Percentiles rank a stretch among this genome's conserved stretches.
These are phyloP conservation scores for Stentor coeruleus DNA, from an alignment of 73 alveolate genomes.

Conservation along the genomic window DNA sequence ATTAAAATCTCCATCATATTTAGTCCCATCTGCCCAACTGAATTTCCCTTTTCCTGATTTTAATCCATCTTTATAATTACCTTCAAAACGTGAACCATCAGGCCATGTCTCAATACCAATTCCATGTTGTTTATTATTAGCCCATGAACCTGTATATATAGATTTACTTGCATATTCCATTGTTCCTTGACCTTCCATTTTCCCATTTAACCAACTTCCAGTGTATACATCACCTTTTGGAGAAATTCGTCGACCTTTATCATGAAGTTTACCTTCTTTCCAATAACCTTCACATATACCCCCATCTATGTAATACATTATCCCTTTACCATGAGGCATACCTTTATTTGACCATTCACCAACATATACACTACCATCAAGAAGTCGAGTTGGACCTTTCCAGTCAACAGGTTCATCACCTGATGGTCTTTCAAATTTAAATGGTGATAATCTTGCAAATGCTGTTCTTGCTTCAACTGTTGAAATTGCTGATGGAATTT, in stretches of 20 bases:
- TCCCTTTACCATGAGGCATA: slow-evolving; percentile 66
- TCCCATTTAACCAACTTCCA: slow-evolving; percentile 77
- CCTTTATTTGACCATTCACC: neutral
- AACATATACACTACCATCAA: neutral
- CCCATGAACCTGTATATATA: slow-evolving; percentile 71
- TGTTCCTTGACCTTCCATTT: slow-evolving; percentile 67
- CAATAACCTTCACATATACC: slow-evolving; percentile 69
- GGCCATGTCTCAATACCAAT: slow-evolving; percentile 73
- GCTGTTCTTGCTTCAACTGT: neutral
- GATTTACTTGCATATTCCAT: slow-evolving; percentile 59
- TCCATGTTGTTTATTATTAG: slow-evolving; percentile 74
- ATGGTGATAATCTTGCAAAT: neutral
- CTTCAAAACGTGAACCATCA: slow-evolving; percentile 75
- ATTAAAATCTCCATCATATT: slow-evolving; percentile 59
- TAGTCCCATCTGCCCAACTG: slow-evolving; percentile 67
- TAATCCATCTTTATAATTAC: slow-evolving; percentile 66
- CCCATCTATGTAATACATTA: slow-evolving; percentile 67
- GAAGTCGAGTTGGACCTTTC: neutral
- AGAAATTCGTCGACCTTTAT: slow-evolving; percentile 65
- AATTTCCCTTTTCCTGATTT: slow-evolving; percentile 68
- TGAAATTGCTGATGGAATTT: neutral
- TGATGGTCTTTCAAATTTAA: neutral
- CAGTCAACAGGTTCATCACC: neutral
- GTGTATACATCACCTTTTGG: slow-evolving; percentile 72
- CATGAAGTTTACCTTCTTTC: slow-evolving; percentile 61